Percentiles rank a stretch among this genome's conserved stretches.
phyloP scores from a whole-genome alignment of 768 basidiomycete species.

The Naganishia antarctica region DNA sequence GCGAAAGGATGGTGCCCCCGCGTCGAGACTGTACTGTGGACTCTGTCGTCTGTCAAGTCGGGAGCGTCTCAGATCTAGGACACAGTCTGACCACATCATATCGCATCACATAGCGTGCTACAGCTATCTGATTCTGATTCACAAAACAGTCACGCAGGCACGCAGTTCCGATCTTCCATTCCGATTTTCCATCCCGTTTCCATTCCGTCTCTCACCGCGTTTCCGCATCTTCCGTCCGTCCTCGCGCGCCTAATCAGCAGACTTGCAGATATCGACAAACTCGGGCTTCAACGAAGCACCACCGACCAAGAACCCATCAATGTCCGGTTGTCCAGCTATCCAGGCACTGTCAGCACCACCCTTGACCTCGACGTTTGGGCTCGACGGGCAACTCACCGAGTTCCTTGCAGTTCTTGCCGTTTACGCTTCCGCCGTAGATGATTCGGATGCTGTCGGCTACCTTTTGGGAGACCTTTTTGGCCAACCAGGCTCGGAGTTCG shows the following conservation, averaged over 20 bases:
- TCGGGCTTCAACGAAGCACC: slow-evolving; percentile 97
- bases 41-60: too few relatives aligned
- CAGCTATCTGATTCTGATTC: too few relatives aligned
- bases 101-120: background rate
- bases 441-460: slow-evolving; percentile 74
- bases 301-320: slow-evolving; percentile 97
- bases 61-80: too few relatives aligned
- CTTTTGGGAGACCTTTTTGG: slow-evolving; percentile 59
- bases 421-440: slow-evolving; percentile 95
- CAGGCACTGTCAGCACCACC: background rate
- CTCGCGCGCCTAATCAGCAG: slow-evolving; percentile 20
- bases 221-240: background rate
- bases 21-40: too few relatives aligned
- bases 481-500: slow-evolving; percentile 71
- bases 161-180: too few relatives aligned
- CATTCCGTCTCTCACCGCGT: background rate
- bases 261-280: slow-evolving; percentile 84
- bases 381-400: slow-evolving; percentile 60
- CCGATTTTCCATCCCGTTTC: background rate
- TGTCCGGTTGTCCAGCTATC: slow-evolving; percentile 68
- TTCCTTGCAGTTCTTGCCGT: slow-evolving; percentile 78
- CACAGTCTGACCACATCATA: background rate
- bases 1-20: too few relatives aligned
- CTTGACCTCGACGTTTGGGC: background rate
- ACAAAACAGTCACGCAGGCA: too few relatives aligned